A percentile compares a stretch with the other conserved stretches of the same genome.
Conservation (phyloP, 176 grass and related monocot genomes). For the Cymbopogon citratus region DNA sequence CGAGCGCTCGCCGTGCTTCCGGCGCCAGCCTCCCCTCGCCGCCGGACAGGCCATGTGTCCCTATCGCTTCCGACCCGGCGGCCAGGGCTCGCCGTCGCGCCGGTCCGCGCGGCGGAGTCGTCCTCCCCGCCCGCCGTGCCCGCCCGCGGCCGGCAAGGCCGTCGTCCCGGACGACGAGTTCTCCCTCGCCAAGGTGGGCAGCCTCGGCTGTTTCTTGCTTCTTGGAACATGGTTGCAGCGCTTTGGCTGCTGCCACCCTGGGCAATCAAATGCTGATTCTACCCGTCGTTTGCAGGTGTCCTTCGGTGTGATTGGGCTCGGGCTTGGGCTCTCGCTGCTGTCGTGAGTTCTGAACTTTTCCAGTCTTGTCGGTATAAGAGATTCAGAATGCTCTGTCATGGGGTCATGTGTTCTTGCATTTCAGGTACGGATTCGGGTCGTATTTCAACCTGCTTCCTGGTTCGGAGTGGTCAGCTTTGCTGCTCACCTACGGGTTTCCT, state of each 20-base stretch:
- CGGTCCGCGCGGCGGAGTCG: constrained; percentile 48
- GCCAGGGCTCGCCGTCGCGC: constrained; percentile 9
- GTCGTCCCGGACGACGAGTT: constrained; percentile 68
- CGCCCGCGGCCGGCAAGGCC: constrained; percentile 37
- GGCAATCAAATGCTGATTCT: not conserved
- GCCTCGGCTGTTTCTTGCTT: not conserved
- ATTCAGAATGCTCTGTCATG: constrained; percentile 6
- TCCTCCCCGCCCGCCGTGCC: constrained; percentile 33
- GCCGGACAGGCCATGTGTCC: not conserved
- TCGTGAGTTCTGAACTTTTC: constrained; percentile 52
- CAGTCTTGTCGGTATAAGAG: not conserved
- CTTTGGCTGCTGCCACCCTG: not conserved
- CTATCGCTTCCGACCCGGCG: not conserved
- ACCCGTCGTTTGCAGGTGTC: constrained; percentile 49
- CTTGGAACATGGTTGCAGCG: not conserved
- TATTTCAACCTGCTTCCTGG: constrained; percentile 95
- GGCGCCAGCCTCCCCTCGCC: not conserved
- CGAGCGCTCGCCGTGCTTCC: constrained; percentile 36
- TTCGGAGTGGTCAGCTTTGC: constrained; percentile 90
- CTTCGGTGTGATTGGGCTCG: constrained; percentile 82
- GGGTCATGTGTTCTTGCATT: constrained; percentile 14
- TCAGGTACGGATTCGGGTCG: constrained; percentile 91
- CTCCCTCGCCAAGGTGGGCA: constrained; percentile 66
- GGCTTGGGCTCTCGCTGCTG: constrained; percentile 63
- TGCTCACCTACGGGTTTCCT: constrained; percentile 96